Evolutionary conservation across 805 yeast genomes (phyloP), one percentile per base, ranked within the genome.

Genomic region (Ascoidea rubescens): DNA sequence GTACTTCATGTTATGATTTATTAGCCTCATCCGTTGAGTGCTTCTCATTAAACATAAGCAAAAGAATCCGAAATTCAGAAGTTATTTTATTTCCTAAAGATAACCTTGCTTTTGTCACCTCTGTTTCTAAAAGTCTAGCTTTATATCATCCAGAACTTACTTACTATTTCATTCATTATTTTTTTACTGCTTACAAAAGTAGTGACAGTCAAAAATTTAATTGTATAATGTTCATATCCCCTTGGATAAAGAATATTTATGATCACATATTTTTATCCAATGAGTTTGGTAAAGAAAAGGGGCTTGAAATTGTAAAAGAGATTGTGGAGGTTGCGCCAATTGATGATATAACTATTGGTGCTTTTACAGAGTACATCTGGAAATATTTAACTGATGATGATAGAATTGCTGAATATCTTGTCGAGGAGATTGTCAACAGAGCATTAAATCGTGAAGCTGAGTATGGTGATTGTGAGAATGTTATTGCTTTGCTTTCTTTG

Each of bases 371-470:
- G 45, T 73, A 75, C 50, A 67, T 87, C 16, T 88, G 96, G 95
- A 74, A 78, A 44, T 72, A 75, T 50, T 60, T 88, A 12, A 78
- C 84, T 28, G 60, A 74, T 1, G 89, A 85, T 52, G 80, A 80
- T 47, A 69, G 78, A 45, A 64, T 87, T 10, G 74, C 77, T 4
- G 70, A 74, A 1, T 64, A 78, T 3, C 68, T 87, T 30, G 73
- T 87, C 8, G 89, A 85, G 56, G 96, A 87, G 59, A 77, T 85
- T 28, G 77, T 87, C 5, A 77, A 81, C 1, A 82, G 81, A 56
- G 83, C 89, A 1, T 74, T 86, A 57, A 93, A 85, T 57, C 78
- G 82, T 60, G 84, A 83, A 57, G 81, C 87, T n/a, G 87, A 83
- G 57, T 84, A 82, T 4, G 75, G 78, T 45, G 80, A 75, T 49